Evolutionary conservation across 2,329 filamentous ascomycete species (phyloP).

Genomic region (Didymella lethalis): DNA sequence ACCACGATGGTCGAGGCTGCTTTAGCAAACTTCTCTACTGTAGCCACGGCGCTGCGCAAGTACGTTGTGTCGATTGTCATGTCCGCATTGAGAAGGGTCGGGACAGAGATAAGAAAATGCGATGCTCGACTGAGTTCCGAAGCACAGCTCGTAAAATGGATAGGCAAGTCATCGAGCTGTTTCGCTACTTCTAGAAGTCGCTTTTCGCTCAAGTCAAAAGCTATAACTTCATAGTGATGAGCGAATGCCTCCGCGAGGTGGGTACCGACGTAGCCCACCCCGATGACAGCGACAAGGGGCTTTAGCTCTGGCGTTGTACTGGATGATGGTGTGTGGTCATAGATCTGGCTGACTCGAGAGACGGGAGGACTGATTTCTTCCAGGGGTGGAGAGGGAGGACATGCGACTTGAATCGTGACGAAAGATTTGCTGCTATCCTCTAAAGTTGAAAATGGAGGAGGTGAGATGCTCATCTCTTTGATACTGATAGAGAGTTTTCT

Average conservation of each 20-base stretch:
- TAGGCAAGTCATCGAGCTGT: background rate
- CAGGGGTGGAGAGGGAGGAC: background rate
- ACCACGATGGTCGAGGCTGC: background rate
- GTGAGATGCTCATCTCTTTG: background rate
- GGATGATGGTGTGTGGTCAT: background rate
- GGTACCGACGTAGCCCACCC: constrained; percentile 62
- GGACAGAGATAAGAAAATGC: constrained; percentile 64
- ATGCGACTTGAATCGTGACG: background rate
- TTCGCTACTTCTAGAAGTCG: background rate
- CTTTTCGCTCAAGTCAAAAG: constrained; percentile 30
- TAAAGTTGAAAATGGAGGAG: background rate
- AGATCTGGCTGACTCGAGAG: background rate
- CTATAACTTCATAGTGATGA: constrained; percentile 53
- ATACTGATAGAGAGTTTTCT: background rate
- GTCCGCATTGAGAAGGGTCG: constrained; percentile 59
- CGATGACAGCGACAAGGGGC: constrained; percentile 56
- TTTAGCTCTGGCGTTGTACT: background rate
- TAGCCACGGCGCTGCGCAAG: background rate
- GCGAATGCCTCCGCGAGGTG: constrained; percentile 59
- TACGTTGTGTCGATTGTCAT: constrained; percentile 55
- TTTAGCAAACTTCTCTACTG: background rate
- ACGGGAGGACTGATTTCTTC: background rate
- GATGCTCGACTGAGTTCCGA: constrained; percentile 54
- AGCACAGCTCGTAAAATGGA: constrained; percentile 31
- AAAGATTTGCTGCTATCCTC: background rate